Percentiles rank a stretch among this genome's conserved stretches.
phyloP scores from a whole-genome alignment of 345 rosid genomes.

The Eucalyptus rudis region DNA sequence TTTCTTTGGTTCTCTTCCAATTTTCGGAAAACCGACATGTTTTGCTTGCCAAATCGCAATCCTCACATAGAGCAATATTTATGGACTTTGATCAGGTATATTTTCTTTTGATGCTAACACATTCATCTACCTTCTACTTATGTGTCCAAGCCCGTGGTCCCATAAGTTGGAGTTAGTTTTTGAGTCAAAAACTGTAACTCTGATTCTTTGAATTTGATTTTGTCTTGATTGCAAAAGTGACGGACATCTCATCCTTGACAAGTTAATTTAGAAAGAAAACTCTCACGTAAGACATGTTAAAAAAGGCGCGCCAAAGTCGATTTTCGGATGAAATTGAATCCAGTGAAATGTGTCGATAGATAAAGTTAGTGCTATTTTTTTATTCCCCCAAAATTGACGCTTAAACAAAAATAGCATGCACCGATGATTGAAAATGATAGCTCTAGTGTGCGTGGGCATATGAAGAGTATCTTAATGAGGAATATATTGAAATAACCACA shows the following conservation, averaged over 20 bases:
- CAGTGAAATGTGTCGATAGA: not conserved
- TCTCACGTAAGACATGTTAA: not conserved
- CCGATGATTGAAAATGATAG: not conserved
- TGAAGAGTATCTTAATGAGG: not conserved
- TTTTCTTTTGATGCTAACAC: not conserved
- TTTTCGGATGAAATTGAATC: not conserved
- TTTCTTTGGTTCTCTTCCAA: not conserved
- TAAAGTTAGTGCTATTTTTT: not conserved
- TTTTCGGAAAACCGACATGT: rapidly evolving
- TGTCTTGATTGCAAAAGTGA: not conserved
- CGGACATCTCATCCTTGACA: not conserved
- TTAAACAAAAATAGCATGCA: not conserved
- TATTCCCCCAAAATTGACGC: not conserved
- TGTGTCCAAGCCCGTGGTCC: no score
- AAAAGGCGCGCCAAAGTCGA: not conserved
- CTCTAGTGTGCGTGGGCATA: not conserved
- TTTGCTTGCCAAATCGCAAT: not conserved
- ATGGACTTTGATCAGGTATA: not conserved
- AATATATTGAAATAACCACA: not conserved
- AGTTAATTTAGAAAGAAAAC: not conserved
- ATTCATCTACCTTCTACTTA: no score
- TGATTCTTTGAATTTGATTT: not conserved
- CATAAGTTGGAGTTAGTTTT: not conserved
- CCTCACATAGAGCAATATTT: not conserved
- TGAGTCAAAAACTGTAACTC: not conserved